Evolutionary conservation across 2,329 filamentous ascomycete species (phyloP).

Genomic region (Trichoderma brevicompactum): DNA sequence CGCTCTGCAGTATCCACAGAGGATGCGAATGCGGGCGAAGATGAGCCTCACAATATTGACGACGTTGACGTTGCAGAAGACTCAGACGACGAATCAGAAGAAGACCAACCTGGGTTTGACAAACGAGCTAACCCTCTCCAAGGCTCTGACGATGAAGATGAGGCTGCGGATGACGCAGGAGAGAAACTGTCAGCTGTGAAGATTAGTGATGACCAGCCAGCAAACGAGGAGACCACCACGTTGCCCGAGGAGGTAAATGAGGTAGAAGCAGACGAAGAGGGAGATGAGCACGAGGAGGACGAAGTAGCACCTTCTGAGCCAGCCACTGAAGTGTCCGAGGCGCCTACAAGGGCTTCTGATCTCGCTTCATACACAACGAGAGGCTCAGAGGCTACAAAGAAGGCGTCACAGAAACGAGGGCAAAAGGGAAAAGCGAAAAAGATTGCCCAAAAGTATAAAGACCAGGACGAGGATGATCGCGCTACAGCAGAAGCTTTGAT

Average conservation of each 20-base stretch:
- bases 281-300: slow-evolving; percentile 8
- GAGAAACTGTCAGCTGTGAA: slow-evolving; percentile 36
- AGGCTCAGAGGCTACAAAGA: slow-evolving; percentile 41
- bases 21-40: slow-evolving; percentile 31
- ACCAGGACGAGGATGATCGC: slow-evolving; percentile 94
- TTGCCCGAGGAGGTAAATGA: slow-evolving; percentile 27
- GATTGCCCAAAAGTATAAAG: slow-evolving; percentile 83
- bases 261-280: slow-evolving; percentile 28
- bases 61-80: slow-evolving; percentile 38
- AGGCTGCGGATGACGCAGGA: slow-evolving; percentile 37
- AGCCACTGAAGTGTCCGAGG: slow-evolving; percentile 31
- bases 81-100: slow-evolving; percentile 41
- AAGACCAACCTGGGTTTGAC: slow-evolving; percentile 38
- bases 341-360: slow-evolving; percentile 29
- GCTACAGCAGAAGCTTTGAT: slow-evolving; percentile 81
- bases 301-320: slow-evolving; percentile 37
- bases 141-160: slow-evolving; percentile 36
- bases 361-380: not conserved
- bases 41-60: slow-evolving; percentile 34
- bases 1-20: slow-evolving; percentile 30
- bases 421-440: slow-evolving; percentile 86
- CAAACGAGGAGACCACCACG: slow-evolving; percentile 3
- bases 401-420: slow-evolving; percentile 63
- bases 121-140: slow-evolving; percentile 47
- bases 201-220: slow-evolving; percentile 33